These are phyloP conservation scores for Puccinia triticina DNA, from an alignment of 1,284 basidiomycete genomes.

Conservation along the genomic window DNA sequence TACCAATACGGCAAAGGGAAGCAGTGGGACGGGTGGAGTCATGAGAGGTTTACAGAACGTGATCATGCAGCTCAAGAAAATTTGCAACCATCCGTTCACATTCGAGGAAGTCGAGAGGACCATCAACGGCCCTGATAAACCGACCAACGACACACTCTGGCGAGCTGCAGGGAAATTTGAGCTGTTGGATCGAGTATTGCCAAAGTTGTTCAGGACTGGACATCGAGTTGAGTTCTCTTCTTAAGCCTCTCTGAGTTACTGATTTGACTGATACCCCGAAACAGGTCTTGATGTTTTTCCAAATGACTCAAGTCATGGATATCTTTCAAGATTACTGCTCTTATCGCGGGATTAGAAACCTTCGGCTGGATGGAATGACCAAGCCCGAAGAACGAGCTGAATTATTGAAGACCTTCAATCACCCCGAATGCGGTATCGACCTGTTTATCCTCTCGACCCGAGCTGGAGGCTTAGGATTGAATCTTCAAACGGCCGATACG, in stretches of 20 bases:
- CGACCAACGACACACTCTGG: slow-evolving; percentile 76
- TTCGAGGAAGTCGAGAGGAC: slow-evolving; percentile 94
- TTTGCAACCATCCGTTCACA: slow-evolving; percentile 80
- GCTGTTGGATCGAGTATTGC: slow-evolving; percentile 86
- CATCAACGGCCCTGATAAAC: slow-evolving; percentile 76
- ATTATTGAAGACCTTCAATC: slow-evolving; percentile 88
- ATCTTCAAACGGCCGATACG: slow-evolving; percentile 96
- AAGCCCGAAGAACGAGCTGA: slow-evolving; percentile 96
- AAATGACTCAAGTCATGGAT: slow-evolving; percentile 81
- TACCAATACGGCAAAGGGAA: slow-evolving; percentile 21
- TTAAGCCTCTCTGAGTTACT: slow-evolving; percentile 44
- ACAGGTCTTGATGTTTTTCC: slow-evolving; percentile 59
- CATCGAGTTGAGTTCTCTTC: slow-evolving; percentile 71
- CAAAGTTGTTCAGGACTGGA: slow-evolving; percentile 88
- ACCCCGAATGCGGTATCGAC: slow-evolving; percentile 82
- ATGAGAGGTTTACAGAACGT: slow-evolving; percentile 79
- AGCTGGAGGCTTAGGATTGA: slow-evolving; percentile 95
- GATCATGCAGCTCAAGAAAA: slow-evolving; percentile 98
- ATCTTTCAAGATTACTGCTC: slow-evolving; percentile 98
- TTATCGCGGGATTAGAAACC: slow-evolving; percentile 84
- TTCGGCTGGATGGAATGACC: slow-evolving; percentile 94
- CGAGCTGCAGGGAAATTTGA: slow-evolving; percentile 93
- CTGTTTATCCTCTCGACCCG: slow-evolving; percentile 96
- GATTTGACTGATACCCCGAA: background rate
- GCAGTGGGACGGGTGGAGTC: slow-evolving; percentile 54